Evolutionary conservation across 331 rosid species (phyloP).

Genomic region (Telfairia occidentalis): DNA sequence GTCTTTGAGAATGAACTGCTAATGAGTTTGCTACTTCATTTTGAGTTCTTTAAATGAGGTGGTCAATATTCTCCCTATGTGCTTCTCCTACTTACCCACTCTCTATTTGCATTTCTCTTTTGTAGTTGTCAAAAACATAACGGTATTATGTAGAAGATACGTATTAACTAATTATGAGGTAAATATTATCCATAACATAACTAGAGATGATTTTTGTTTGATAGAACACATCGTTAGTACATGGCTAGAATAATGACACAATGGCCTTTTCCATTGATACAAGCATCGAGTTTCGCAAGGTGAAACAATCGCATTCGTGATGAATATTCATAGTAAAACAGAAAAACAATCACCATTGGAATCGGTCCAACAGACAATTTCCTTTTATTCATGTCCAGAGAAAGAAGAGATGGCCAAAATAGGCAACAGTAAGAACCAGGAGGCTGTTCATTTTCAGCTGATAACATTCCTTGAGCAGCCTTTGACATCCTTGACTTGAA

Average conservation of each 20-base stretch:
- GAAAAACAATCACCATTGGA: background rate
- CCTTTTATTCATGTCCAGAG: slow-evolving; percentile 14
- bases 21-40: too few species aligned
- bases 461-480: slow-evolving; percentile 2
- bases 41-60: too few species aligned
- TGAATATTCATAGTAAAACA: background rate
- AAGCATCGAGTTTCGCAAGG: background rate
- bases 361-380: background rate
- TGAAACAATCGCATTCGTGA: background rate
- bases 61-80: too few species aligned
- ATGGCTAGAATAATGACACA: background rate
- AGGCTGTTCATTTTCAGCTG: background rate
- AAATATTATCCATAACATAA: too few species aligned
- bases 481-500: background rate
- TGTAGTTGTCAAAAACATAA: too few species aligned
- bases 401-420: background rate
- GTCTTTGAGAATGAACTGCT: too few species aligned
- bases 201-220: background rate
- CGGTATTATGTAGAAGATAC: too few species aligned
- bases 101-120: too few species aligned
- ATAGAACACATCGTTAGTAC: too few species aligned
- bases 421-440: background rate
- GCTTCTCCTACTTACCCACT: too few species aligned
- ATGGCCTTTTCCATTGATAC: background rate
- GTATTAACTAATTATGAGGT: too few species aligned